phyloP scores from a whole-genome alignment of 2,329 filamentous ascomycete species.

The Xylariaceae sp. region DNA sequence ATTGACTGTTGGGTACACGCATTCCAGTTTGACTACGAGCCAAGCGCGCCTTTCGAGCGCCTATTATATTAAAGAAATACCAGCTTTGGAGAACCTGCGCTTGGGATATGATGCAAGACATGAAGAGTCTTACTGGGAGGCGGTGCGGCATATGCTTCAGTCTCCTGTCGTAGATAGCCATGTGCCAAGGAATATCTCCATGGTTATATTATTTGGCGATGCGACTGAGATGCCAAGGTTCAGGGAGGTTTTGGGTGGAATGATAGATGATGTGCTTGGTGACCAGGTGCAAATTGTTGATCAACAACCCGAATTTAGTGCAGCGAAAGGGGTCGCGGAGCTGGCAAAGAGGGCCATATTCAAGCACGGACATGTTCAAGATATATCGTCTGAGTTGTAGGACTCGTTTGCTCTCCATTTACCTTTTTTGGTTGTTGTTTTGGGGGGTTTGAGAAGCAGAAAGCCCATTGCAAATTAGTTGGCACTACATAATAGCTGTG shows the following conservation, averaged over 20 bases:
- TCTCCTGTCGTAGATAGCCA: slow-evolving; percentile 15
- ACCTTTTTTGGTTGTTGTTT: too few species aligned
- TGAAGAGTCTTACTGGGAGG: slow-evolving; percentile 14
- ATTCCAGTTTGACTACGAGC: slow-evolving; percentile 20
- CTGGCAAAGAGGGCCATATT: slow-evolving; percentile 19
- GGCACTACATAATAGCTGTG: too few species aligned
- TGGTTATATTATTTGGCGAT: slow-evolving; percentile 18
- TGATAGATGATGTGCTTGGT: slow-evolving; percentile 15
- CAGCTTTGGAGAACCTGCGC: background rate
- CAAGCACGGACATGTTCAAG: background rate
- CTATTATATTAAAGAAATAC: background rate
- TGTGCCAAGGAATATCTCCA: slow-evolving; percentile 13
- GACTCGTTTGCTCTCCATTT: background rate
- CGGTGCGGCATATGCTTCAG: slow-evolving; percentile 15
- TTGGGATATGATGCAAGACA: slow-evolving; percentile 10
- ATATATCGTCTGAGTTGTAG: slow-evolving; percentile 13
- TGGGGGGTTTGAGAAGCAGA: too few species aligned
- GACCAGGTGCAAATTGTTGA: slow-evolving; percentile 11
- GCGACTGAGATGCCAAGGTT: slow-evolving; percentile 12
- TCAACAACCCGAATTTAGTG: slow-evolving; percentile 16
- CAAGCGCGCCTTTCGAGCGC: slow-evolving; percentile 1
- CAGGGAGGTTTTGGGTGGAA: slow-evolving; percentile 6
- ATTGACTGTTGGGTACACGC: slow-evolving; percentile 19
- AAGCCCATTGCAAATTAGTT: too few species aligned
- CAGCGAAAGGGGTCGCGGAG: slow-evolving; percentile 19